phyloP scores from a whole-genome alignment of 2,329 filamentous ascomycete species.

The Fusarium sp. region DNA sequence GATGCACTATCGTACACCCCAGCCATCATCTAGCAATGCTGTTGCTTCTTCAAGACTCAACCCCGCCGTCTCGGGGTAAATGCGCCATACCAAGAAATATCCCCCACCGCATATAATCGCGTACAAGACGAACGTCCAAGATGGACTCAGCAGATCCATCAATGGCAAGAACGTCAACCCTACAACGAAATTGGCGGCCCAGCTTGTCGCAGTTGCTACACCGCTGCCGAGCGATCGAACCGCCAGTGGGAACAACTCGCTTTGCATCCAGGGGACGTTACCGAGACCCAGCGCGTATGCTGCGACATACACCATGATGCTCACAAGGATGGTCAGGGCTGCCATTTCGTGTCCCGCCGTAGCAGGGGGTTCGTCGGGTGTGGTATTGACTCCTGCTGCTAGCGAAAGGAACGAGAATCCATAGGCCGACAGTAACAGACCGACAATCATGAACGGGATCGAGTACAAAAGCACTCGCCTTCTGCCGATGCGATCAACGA shows the following conservation, averaged over 20 bases:
- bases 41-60: slow-evolving; percentile 85
- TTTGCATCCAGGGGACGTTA: slow-evolving; percentile 96
- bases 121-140: slow-evolving; percentile 86
- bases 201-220: slow-evolving; percentile 83
- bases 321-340: slow-evolving; percentile 73
- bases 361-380: slow-evolving; percentile 35
- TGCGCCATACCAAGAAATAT: slow-evolving; percentile 75
- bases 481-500: slow-evolving; percentile 84
- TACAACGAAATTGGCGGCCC: slow-evolving; percentile 87
- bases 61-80: slow-evolving; percentile 90
- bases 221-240: slow-evolving; percentile 80
- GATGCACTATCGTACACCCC: slow-evolving; percentile 70
- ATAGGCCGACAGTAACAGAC: slow-evolving; percentile 76
- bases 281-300: slow-evolving; percentile 89
- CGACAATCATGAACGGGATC: slow-evolving; percentile 84
- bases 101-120: slow-evolving; percentile 75
- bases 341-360: slow-evolving; percentile 49
- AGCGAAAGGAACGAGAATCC: slow-evolving; percentile 77
- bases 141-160: slow-evolving; percentile 80
- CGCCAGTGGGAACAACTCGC: slow-evolving; percentile 85
- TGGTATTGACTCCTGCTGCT: slow-evolving; percentile 40
- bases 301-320: slow-evolving; percentile 86
- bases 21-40: slow-evolving; percentile 76
- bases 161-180: slow-evolving; percentile 89
- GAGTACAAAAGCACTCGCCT: slow-evolving; percentile 84